These are phyloP conservation scores for Psilocybe mexicana DNA, from an alignment of 1,284 basidiomycete genomes.

Conservation along the genomic window DNA sequence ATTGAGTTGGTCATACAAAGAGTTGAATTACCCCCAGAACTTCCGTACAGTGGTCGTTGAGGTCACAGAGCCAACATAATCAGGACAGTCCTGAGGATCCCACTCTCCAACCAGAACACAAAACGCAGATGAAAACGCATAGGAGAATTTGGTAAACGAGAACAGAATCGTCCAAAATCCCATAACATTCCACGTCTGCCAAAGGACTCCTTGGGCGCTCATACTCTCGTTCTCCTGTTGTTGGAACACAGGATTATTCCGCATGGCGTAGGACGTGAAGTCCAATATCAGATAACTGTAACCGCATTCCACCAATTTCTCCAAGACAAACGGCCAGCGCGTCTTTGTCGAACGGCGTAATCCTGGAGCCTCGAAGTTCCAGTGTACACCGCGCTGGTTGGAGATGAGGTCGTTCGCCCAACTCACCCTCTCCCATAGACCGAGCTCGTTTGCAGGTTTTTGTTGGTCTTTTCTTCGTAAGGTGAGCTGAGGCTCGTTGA, in stretches of 20 bases:
- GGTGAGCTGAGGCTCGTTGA: constrained; percentile 9
- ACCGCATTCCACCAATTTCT: not conserved
- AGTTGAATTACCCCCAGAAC: constrained; percentile 18
- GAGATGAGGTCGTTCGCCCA: constrained; percentile 14
- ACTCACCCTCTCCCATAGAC: constrained; percentile 4
- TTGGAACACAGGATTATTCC: constrained; percentile 6
- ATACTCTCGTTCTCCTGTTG: constrained; percentile 3
- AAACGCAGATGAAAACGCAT: constrained; percentile 3
- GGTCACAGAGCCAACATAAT: constrained; percentile 5
- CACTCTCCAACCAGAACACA: constrained; percentile 8
- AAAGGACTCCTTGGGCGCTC: constrained; percentile 7
- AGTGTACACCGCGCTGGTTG: constrained; percentile 15
- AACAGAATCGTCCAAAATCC: constrained; percentile 9
- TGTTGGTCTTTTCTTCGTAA: constrained; percentile 10
- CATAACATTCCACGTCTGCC: constrained; percentile 14
- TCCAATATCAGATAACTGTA: constrained; percentile 2
- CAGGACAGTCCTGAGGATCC: constrained; percentile 11
- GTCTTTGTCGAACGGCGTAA: constrained; percentile 11
- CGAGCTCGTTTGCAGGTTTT: not conserved
- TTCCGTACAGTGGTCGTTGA: constrained; percentile 10
- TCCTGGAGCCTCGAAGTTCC: constrained; percentile 15
- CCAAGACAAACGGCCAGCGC: constrained; percentile 11
- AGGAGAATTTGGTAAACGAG: not conserved
- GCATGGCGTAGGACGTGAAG: not conserved
- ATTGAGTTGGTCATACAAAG: no score